Evolutionary conservation across 2,329 filamentous ascomycete genomes (phyloP), one percentile per base, ranked within the genome.

Genomic region (Taxawa tesnikishii): DNA sequence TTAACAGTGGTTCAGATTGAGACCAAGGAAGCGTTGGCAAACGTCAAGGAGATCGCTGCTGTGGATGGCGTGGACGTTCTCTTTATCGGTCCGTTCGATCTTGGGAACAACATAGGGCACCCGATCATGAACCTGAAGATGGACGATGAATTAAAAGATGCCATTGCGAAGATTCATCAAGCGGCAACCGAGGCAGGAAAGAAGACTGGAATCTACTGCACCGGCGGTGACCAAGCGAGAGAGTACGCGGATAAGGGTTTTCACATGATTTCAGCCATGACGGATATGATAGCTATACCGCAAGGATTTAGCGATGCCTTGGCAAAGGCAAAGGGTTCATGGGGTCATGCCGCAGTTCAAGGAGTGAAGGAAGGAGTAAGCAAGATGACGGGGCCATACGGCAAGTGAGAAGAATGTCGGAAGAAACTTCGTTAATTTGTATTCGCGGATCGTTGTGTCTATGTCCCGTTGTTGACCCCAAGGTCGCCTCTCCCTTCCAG

Each of bases 31-130:
- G 61, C 60, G 0, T 42, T 64, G 11, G 48, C 50, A 23, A 47
- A 46, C 19, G 56, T 63, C 11, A 55, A 60, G 15, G 63, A 62
- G 32, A 71, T 71, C 33, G 67, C 68, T 8, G 59, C 60, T 7
- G 55, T 70, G 3, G 59, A 61, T 2, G 68, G 68, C 2, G 60
- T 71, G 6, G 67, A 71, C 37, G 62, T 66, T 15, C 48, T 72
- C 4, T 58, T 72, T 15, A 59, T 71, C 32, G 68, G 68, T 0
- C 68, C 68, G 2, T 70, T 65, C 48, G 68, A 72, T 49, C 51
- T 72, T 1, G 69, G 70, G 14, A 73, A 72, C 43, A 70, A 67
- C 32, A 70, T 73, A 30, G 68, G 68, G 3, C 57, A 65, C 33
- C 66, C 68, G 0, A 65, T 71, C 10, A 38, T 66, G 2, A 52